A percentile compares a stretch with the other conserved stretches of the same genome.
phyloP scores from a whole-genome alignment of 2,329 filamentous ascomycete genomes.

The Aspergillus amoenus region DNA sequence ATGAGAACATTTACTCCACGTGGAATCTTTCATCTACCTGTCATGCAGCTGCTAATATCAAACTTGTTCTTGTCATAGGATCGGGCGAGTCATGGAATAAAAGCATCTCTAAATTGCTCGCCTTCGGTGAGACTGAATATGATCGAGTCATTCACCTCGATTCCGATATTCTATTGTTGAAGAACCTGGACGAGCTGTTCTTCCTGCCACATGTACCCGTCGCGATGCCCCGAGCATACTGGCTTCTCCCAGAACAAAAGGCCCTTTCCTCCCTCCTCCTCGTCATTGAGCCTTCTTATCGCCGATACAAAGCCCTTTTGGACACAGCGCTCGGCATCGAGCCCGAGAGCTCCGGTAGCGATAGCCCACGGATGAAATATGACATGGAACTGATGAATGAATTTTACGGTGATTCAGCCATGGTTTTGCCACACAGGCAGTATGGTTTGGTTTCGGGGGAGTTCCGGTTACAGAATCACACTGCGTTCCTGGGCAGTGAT shows the following conservation, averaged over 20 bases:
- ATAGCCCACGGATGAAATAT: slow-evolving; percentile 36
- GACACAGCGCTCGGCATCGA: slow-evolving; percentile 20
- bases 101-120: slow-evolving; percentile 66
- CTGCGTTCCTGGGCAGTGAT: slow-evolving; percentile 50
- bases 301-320: slow-evolving; percentile 44
- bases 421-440: slow-evolving; percentile 63
- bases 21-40: neutral
- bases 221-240: slow-evolving; percentile 72
- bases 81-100: slow-evolving; percentile 58
- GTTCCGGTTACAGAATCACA: slow-evolving; percentile 58
- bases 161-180: slow-evolving; percentile 63
- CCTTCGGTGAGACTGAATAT: slow-evolving; percentile 67
- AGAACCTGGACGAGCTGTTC: slow-evolving; percentile 70
- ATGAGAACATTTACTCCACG: no score
- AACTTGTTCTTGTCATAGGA: slow-evolving; percentile 13
- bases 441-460: slow-evolving; percentile 64
- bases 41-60: neutral
- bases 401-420: slow-evolving; percentile 57
- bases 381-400: slow-evolving; percentile 70
- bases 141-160: slow-evolving; percentile 58
- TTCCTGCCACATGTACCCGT: slow-evolving; percentile 60
- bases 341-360: slow-evolving; percentile 9
- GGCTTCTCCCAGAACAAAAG: slow-evolving; percentile 56
- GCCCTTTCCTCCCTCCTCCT: slow-evolving; percentile 62
- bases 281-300: slow-evolving; percentile 58